A percentile compares a stretch with the other conserved stretches of the same genome.
These are phyloP conservation scores for Kazachstania kunashirensis DNA, from an alignment of 805 yeast species.

Conservation along the genomic window DNA sequence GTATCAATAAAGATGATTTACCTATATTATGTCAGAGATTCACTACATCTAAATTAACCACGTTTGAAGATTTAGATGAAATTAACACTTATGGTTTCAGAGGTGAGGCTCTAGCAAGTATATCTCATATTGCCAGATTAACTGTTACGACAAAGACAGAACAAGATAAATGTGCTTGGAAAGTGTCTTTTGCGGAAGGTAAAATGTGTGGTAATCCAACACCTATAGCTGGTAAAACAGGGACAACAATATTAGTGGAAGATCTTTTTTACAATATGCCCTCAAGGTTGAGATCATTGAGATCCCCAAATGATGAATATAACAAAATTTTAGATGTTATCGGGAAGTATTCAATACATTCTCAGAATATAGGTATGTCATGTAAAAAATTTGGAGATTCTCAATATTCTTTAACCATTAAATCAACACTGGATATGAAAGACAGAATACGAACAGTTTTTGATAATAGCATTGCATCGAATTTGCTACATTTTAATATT, in stretches of 20 bases:
- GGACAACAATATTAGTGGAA: constrained; percentile 78
- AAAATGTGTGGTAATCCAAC: constrained; percentile 45
- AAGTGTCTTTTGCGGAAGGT: constrained; percentile 60
- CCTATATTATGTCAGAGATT: constrained; percentile 79
- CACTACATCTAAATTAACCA: constrained; percentile 75
- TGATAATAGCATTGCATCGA: constrained; percentile 60
- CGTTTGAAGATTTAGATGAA: constrained; percentile 63
- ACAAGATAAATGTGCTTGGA: constrained; percentile 59
- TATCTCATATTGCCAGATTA: constrained; percentile 79
- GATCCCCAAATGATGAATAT: constrained; percentile 64
- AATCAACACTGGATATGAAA: constrained; percentile 38
- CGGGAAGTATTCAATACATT: constrained; percentile 74
- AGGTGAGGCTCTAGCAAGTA: constrained; percentile 93
- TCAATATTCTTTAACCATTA: constrained; percentile 52
- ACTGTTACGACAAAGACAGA: constrained; percentile 67
- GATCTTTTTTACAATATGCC: constrained; percentile 86
- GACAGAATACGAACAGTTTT: constrained; percentile 69
- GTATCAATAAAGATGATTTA: constrained; percentile 66
- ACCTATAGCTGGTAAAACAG: constrained; percentile 78
- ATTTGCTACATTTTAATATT: constrained; percentile 42
- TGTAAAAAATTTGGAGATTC: constrained; percentile 76
- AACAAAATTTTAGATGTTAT: constrained; percentile 70
- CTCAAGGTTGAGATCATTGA: constrained; percentile 58
- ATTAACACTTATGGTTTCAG: constrained; percentile 86
- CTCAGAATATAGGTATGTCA: constrained; percentile 57